These are phyloP conservation scores for Volvox africanus DNA, from an alignment of 139 green algal genomes.

Conservation along the genomic window DNA sequence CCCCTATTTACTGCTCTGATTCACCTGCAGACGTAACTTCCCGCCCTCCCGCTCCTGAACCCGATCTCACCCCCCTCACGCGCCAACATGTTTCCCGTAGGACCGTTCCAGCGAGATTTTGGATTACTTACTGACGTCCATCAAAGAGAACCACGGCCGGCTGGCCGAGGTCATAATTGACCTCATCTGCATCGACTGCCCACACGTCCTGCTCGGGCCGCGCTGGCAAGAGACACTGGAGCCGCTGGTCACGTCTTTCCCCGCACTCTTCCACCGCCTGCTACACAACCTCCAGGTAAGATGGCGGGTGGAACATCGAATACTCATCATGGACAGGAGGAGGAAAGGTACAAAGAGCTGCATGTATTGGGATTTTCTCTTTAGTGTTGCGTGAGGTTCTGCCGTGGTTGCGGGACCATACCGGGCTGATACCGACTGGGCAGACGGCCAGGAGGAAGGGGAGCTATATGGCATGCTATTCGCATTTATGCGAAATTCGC, in stretches of 20 bases:
- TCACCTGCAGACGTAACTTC: neutral
- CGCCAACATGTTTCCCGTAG: neutral
- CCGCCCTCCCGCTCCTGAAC: neutral
- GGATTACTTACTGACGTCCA: neutral
- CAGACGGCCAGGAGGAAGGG: too few species aligned
- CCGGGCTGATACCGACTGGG: too few species aligned
- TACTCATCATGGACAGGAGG: too few species aligned
- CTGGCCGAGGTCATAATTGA: slow-evolving; percentile 43
- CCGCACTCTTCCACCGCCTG: slow-evolving; percentile 26
- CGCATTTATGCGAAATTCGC: too few species aligned
- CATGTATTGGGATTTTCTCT: too few species aligned
- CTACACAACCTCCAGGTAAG: slow-evolving; percentile 27
- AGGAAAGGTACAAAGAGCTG: too few species aligned
- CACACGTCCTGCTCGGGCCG: neutral
- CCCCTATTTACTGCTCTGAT: neutral
- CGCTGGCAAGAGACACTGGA: slow-evolving; percentile 3
- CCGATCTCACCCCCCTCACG: neutral
- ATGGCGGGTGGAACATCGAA: too few species aligned
- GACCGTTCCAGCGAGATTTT: neutral
- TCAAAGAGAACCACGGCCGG: slow-evolving; percentile 8
- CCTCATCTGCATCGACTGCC: slow-evolving; percentile 23
- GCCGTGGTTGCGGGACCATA: too few species aligned
- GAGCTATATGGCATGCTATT: too few species aligned
- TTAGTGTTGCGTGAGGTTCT: too few species aligned
- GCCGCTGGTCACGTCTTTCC: slow-evolving; percentile 19